These are phyloP conservation scores for Entomortierella chlamydospora DNA, from an alignment of 192 early-diverging fungal species.

Conservation along the genomic window DNA sequence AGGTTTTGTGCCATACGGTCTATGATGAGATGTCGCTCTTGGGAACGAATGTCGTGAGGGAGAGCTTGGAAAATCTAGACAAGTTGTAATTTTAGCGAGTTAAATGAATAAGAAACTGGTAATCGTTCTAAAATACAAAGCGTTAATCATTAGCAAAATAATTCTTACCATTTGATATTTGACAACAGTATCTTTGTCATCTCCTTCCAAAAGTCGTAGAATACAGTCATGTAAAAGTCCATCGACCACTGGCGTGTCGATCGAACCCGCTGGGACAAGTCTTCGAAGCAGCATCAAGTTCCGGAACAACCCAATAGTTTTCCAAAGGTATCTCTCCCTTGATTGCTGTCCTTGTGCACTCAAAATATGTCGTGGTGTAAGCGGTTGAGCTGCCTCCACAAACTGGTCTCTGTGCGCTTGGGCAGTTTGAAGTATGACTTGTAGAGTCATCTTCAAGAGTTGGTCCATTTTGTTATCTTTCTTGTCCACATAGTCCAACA, in stretches of 20 bases:
- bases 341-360: constrained; percentile 17
- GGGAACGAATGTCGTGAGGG: constrained; percentile 43
- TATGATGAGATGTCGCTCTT: constrained; percentile 36
- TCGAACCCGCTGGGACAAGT: constrained; percentile 24
- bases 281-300: constrained; percentile 43
- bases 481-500: constrained; percentile 52
- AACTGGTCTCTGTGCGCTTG: constrained; percentile 40
- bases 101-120: too few species aligned
- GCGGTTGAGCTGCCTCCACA: constrained; percentile 37
- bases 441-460: constrained; percentile 23
- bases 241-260: constrained; percentile 36
- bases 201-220: constrained; percentile 40
- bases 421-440: constrained; percentile 24
- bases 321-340: constrained; percentile 42
- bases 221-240: constrained; percentile 51
- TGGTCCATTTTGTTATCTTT: constrained; percentile 49
- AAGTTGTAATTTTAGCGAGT: too few species aligned
- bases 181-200: constrained; percentile 42
- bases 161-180: constrained; percentile 46
- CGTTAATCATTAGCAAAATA: not conserved
- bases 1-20: constrained; percentile 33
- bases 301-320: constrained; percentile 36
- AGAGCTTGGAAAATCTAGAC: constrained; percentile 50
- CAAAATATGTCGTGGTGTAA: constrained; percentile 44
- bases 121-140: not conserved